These are phyloP conservation scores for Onygenales sp. DNA, from an alignment of 2,329 filamentous ascomycete genomes.

Conservation along the genomic window DNA sequence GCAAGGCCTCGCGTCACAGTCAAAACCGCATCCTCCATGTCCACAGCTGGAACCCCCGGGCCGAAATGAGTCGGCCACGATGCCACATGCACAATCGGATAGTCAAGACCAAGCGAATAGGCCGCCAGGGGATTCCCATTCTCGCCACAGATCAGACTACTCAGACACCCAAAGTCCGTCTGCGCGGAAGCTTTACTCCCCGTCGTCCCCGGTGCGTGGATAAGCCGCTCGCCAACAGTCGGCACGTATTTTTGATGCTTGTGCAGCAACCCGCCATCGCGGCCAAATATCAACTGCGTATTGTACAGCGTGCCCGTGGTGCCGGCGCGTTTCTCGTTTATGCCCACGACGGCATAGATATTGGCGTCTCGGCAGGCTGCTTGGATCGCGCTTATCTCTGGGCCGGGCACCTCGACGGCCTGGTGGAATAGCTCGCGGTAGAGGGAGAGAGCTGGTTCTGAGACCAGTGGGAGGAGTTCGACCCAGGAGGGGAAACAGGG, in stretches of 20 bases:
- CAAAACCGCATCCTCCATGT: neutral
- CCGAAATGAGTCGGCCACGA: constrained; percentile 4
- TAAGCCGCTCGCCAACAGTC: constrained; percentile 1
- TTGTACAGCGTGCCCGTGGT: constrained; percentile 2
- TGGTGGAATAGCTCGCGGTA: constrained; percentile 2
- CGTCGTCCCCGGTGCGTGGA: constrained; percentile 3
- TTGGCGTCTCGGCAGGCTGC: neutral
- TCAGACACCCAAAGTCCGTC: constrained; percentile 1
- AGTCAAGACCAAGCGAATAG: neutral
- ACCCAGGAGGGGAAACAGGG: constrained; percentile 1
- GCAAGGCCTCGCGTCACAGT: neutral
- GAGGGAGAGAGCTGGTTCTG: neutral
- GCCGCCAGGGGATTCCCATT: constrained; percentile 2
- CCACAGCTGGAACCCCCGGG: neutral
- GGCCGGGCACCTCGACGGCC: constrained; percentile 2
- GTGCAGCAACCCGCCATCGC: constrained; percentile 3
- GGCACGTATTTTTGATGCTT: constrained; percentile 5
- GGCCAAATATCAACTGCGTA: constrained; percentile 1
- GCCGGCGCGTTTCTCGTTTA: constrained; percentile 1
- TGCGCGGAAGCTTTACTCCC: constrained; percentile 1
- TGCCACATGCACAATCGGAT: constrained; percentile 3
- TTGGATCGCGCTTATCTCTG: constrained; percentile 1
- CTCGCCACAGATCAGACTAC: constrained; percentile 4
- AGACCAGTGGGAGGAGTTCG: neutral
- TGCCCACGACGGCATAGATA: constrained; percentile 2